Conservation (phyloP, 768 basidiomycete species). For the Podaxis carcinomalis region DNA sequence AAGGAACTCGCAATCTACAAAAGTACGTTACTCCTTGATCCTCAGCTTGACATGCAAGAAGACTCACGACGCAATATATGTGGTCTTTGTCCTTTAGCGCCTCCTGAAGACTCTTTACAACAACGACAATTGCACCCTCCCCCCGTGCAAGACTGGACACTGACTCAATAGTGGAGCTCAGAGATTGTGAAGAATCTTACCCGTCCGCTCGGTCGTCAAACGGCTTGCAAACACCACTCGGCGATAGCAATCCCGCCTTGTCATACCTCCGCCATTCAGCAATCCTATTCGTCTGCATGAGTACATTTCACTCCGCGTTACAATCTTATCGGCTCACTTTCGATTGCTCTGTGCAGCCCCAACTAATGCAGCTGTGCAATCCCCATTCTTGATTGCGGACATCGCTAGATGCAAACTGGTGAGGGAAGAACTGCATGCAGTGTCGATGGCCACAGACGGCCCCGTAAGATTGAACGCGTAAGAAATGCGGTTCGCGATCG, state of each 20-base stretch:
- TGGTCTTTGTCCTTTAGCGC: constrained; percentile 35
- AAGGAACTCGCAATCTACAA: constrained; percentile 35
- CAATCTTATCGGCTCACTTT: constrained; percentile 22
- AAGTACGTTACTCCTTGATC: constrained; percentile 1
- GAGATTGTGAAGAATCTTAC: constrained; percentile 19
- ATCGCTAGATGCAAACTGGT: constrained; percentile 45
- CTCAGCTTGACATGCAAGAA: background rate
- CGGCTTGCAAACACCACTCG: constrained; percentile 38
- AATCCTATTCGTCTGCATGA: constrained; percentile 19
- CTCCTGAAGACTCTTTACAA: constrained; percentile 33
- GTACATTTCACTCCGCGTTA: background rate
- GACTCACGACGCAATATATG: constrained; percentile 34
- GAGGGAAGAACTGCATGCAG: constrained; percentile 46
- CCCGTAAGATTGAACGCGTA: constrained; percentile 37
- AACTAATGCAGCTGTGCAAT: constrained; percentile 45
- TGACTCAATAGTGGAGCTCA: background rate
- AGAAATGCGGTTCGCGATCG: constrained; percentile 37
- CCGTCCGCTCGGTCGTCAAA: constrained; percentile 41
- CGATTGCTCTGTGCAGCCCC: constrained; percentile 40
- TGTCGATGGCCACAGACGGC: constrained; percentile 47
- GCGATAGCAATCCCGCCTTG: constrained; percentile 32
- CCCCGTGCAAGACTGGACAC: constrained; percentile 31
- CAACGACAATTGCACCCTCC: constrained; percentile 34
- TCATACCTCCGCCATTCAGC: constrained; percentile 33
- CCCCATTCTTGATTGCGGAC: constrained; percentile 36